Evolutionary conservation across 345 rosid species (phyloP), one percentile per base, ranked within the genome.

Genomic region (Aquilaria yunnanensis): DNA sequence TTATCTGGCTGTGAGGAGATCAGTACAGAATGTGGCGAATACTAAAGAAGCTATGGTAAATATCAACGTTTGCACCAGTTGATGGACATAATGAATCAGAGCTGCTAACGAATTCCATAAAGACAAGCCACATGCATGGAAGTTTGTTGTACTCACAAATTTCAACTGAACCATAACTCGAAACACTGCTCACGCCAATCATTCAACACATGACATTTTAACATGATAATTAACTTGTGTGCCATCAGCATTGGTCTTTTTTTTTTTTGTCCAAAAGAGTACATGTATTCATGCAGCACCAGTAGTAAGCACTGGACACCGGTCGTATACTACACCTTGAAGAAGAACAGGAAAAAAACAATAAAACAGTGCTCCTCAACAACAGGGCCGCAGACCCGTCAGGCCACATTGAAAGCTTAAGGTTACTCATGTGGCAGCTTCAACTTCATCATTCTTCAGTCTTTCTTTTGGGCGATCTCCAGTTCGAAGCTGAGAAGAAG

Each of bases 401-500:
- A 67, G 60, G 54, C 51, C 56, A 59, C 23, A 52, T 32, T 30
- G 61, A 3, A 30, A 32, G 53, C 32, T 45, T 55, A 34, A 14
- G 43, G 58, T 10, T 32, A 56, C 48, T 85, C 78, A 87, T 32
- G 71, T 59, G 32, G 81, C 63, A 61, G 96, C 80, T 77, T 86
- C 97, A 13, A 79, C 70, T 76, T 83, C 89, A 66, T 85, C 90
- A 67, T 72, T 77, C 57, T 76, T 75, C 34, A 81, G 78, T 14
- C 73, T 80, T 16, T 87, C 89, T 31, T 82, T 80, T 9, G 86
- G 85, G 29, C 85, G 51, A 47, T 83, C 92, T 69, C 78, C 92
- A 31, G 89, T 47, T 56, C 74, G 84, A 47, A 89, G 90, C 80
- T 86, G 98, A 58, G 86, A 47, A 34, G 98, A 89, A 53, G 88